These are phyloP conservation scores for Jaapia argillacea DNA, from an alignment of 768 basidiomycete species.

Conservation along the genomic window DNA sequence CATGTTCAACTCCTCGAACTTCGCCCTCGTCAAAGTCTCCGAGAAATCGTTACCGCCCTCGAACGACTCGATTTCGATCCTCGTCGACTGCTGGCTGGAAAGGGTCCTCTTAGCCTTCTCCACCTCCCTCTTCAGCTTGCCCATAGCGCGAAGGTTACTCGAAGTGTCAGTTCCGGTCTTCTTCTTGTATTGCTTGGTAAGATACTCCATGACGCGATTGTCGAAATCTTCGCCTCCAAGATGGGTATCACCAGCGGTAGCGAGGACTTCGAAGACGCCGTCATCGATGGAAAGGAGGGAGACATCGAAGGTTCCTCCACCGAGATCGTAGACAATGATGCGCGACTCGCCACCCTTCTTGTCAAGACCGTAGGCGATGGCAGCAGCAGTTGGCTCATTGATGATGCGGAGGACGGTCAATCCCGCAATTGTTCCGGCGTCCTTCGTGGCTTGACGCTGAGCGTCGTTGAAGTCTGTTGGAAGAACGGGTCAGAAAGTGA, in stretches of 20 bases:
- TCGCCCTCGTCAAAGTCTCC: conserved; percentile 94
- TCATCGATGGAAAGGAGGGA: conserved; percentile 50
- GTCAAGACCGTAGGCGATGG: conserved; percentile 38
- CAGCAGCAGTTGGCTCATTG: conserved; percentile 40
- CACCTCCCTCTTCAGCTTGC: conserved; percentile 61
- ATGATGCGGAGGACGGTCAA: conserved; percentile 36
- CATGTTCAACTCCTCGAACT: conserved; percentile 98
- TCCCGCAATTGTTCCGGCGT: conserved; percentile 36
- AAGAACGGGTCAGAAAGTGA: neutral
- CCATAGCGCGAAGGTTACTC: conserved; percentile 52
- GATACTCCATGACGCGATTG: conserved; percentile 63
- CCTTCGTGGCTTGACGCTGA: conserved; percentile 36
- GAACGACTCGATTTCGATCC: conserved; percentile 93
- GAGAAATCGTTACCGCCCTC: conserved; percentile 96
- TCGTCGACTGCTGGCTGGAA: conserved; percentile 83
- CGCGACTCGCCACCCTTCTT: conserved; percentile 35
- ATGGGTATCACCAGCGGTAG: conserved; percentile 57
- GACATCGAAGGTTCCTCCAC: conserved; percentile 53
- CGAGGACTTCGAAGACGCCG: conserved; percentile 48
- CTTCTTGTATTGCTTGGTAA: conserved; percentile 59
- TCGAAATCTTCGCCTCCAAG: conserved; percentile 63
- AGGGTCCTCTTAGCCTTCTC: conserved; percentile 70
- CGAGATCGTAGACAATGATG: conserved; percentile 50
- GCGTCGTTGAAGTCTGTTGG: conserved; percentile 35
- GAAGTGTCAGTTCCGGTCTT: conserved; percentile 56